A percentile compares a stretch with the other conserved stretches of the same genome.
phyloP scores from a whole-genome alignment of 306 rosid genomes.

The Quillaja saponaria region DNA sequence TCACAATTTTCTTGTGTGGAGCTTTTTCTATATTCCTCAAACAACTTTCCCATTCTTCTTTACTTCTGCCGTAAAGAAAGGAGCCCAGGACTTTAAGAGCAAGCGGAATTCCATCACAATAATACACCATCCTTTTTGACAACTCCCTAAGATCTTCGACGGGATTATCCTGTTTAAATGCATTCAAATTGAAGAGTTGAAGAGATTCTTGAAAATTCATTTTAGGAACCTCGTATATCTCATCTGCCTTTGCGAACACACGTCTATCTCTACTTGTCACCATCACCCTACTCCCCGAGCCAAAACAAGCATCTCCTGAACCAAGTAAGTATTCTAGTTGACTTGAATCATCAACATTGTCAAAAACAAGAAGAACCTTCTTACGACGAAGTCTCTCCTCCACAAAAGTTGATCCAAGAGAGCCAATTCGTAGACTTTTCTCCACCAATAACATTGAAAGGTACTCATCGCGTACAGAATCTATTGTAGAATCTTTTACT shows the following conservation, averaged over 20 bases:
- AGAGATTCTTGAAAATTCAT: conserved; percentile 14
- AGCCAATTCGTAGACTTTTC: too few species aligned
- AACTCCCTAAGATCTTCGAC: not conserved
- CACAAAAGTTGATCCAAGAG: too few species aligned
- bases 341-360: not conserved
- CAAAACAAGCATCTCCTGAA: not conserved
- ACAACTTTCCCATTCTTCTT: conserved; percentile 1
- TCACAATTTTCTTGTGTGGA: not conserved
- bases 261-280: conserved; percentile 2
- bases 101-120: conserved; percentile 9
- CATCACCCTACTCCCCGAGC: not conserved
- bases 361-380: conserved; percentile 32
- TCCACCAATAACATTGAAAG: conserved; percentile 4
- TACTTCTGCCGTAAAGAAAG: not conserved
- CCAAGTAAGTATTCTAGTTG: not conserved
- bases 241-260: not conserved
- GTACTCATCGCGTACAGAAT: not conserved
- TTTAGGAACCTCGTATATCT: not conserved
- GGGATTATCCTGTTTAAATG: not conserved
- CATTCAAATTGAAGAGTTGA: not conserved
- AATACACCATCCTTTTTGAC: not conserved
- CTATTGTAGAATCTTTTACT: not conserved
- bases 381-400: not conserved
- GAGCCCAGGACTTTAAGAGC: conserved; percentile 15
- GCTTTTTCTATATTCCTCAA: not conserved